These are phyloP conservation scores for Xylaria longipes DNA, from an alignment of 495 filamentous ascomycete species.

Conservation along the genomic window DNA sequence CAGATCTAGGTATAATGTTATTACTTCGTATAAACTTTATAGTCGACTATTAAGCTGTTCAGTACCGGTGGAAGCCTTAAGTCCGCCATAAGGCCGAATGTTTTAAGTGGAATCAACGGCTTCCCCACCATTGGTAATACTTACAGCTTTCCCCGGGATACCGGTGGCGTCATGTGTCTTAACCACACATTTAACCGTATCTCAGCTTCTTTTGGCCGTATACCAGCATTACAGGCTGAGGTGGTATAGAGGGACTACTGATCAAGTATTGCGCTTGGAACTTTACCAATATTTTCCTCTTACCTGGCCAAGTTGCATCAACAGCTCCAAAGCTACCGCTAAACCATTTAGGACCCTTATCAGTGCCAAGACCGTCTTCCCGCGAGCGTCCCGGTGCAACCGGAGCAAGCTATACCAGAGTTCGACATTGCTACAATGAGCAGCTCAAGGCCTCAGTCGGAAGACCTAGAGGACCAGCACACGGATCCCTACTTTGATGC, in stretches of 20 bases:
- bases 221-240: not conserved
- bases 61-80: constrained; percentile 29
- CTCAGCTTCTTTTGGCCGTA: not conserved
- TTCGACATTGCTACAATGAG: constrained; percentile 34
- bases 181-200: constrained; percentile 11
- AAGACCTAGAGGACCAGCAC: constrained; percentile 28
- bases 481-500: constrained; percentile 37
- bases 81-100: constrained; percentile 41
- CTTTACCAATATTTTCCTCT: not conserved
- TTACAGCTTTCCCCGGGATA: constrained; percentile 16
- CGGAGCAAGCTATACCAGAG: constrained; percentile 5
- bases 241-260: not conserved
- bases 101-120: not conserved
- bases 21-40: too few species aligned
- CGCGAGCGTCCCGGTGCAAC: constrained; percentile 12
- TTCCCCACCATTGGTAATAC: not conserved
- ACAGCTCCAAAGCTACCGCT: not conserved
- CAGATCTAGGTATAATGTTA: not conserved
- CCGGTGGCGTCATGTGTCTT: constrained; percentile 34
- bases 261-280: not conserved
- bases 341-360: not conserved
- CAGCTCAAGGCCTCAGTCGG: constrained; percentile 30
- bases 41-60: not conserved
- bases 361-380: constrained; percentile 12
- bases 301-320: not conserved